Conservation (phyloP, 352 stramenopile genomes). For the Phytopythium kandeliae region DNA sequence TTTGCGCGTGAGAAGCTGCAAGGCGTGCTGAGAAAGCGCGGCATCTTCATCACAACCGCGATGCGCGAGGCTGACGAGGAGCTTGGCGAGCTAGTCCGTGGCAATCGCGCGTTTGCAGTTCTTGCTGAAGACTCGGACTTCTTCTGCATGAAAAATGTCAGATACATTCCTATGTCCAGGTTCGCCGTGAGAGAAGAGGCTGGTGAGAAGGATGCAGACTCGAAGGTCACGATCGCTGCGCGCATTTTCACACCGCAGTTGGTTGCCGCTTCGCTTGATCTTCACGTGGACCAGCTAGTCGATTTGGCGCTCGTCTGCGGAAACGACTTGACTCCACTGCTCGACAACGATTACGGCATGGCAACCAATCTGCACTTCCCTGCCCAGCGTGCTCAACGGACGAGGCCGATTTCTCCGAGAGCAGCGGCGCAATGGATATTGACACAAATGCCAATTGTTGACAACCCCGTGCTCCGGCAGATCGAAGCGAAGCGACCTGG, state of each 20-base stretch:
- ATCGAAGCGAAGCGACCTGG: constrained; percentile 35
- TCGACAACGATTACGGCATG: constrained; percentile 65
- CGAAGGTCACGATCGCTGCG: constrained; percentile 29
- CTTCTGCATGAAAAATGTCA: constrained; percentile 70
- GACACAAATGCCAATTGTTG: constrained; percentile 43
- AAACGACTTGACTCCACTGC: constrained; percentile 80
- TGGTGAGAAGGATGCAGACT: not conserved
- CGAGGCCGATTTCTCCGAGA: constrained; percentile 33
- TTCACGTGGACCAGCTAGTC: constrained; percentile 67
- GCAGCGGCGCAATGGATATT: constrained; percentile 52
- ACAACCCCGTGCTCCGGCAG: constrained; percentile 44
- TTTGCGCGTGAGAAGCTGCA: constrained; percentile 73
- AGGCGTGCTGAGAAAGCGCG: constrained; percentile 43
- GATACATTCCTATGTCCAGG: constrained; percentile 76
- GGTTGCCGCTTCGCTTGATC: constrained; percentile 50
- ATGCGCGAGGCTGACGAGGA: constrained; percentile 72
- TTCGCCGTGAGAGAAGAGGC: constrained; percentile 20
- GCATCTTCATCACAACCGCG: constrained; percentile 42
- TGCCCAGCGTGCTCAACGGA: constrained; percentile 26
- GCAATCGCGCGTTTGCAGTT: constrained; percentile 47
- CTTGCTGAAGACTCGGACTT: constrained; percentile 88
- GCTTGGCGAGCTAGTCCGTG: constrained; percentile 57
- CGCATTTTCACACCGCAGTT: constrained; percentile 69
- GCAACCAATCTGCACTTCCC: constrained; percentile 47
- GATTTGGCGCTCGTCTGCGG: constrained; percentile 82